Percentiles rank a stretch among this genome's conserved stretches.
phyloP scores from a whole-genome alignment of 1,284 basidiomycete species.

The Hemileia vastatrix region DNA sequence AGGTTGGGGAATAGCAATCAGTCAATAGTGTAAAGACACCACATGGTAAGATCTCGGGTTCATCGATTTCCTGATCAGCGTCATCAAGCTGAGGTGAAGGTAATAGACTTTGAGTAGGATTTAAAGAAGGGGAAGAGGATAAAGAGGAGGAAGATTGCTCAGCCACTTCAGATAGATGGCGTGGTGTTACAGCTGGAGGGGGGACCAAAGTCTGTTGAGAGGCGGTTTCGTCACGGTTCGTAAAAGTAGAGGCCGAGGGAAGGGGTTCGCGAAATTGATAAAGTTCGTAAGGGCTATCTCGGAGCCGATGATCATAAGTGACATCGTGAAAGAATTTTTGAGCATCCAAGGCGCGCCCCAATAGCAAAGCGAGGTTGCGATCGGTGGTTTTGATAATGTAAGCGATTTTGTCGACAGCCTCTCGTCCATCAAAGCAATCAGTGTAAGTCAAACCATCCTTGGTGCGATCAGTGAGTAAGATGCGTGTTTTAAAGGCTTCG shows the following conservation, averaged over 20 bases:
- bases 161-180: conserved; percentile 10
- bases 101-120: conserved; percentile 34
- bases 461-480: conserved; percentile 64
- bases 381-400: conserved; percentile 98
- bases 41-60: conserved; percentile 66
- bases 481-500: conserved; percentile 76
- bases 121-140: conserved; percentile 19
- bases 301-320: conserved; percentile 89
- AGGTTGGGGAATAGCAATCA: conserved; percentile 97
- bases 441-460: conserved; percentile 96
- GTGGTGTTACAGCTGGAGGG: conserved; percentile 3
- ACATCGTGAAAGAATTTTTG: conserved; percentile 99
- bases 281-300: conserved; percentile 78
- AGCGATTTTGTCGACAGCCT: conserved; percentile 90
- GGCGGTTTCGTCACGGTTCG: conserved; percentile 22
- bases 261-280: conserved; percentile 67
- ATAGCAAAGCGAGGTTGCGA: conserved; percentile 82
- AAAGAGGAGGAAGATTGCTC: conserved; percentile 1
- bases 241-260: conserved; percentile 25
- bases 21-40: conserved; percentile 95
- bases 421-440: conserved; percentile 89
- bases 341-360: conserved; percentile 88
- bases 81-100: conserved; percentile 41
- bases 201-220: neutral
- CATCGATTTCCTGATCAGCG: conserved; percentile 49